phyloP scores from a whole-genome alignment of 495 filamentous ascomycete genomes.

The Aspergillus kassunensis region DNA sequence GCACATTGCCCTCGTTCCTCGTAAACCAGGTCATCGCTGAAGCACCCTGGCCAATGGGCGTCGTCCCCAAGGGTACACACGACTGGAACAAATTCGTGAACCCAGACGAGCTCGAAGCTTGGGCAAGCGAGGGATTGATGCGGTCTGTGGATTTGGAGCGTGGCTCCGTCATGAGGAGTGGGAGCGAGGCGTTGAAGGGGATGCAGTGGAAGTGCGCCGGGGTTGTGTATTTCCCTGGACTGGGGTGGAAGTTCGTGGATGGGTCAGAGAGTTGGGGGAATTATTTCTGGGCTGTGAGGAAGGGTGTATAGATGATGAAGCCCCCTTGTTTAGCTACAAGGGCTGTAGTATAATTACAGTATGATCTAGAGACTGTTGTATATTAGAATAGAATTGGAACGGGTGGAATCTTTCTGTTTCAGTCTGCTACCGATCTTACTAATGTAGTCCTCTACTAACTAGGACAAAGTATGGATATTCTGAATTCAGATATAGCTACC shows the following conservation, averaged over 20 bases:
- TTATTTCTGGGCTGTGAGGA: slow-evolving; percentile 91
- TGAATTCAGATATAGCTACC: no score
- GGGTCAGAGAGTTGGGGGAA: slow-evolving; percentile 88
- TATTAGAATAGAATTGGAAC: no score
- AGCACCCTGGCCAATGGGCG: slow-evolving; percentile 66
- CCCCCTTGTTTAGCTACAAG: no score
- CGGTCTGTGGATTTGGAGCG: slow-evolving; percentile 30
- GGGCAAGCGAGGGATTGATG: slow-evolving; percentile 47
- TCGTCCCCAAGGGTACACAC: slow-evolving; percentile 90
- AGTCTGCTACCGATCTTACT: no score
- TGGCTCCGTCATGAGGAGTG: slow-evolving; percentile 39
- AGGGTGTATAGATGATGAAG: slow-evolving; percentile 41
- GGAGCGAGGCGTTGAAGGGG: slow-evolving; percentile 46
- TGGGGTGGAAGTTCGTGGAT: slow-evolving; percentile 83
- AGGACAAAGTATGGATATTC: no score
- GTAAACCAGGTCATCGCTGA: slow-evolving; percentile 92
- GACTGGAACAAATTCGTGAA: slow-evolving; percentile 96
- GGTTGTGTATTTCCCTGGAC: slow-evolving; percentile 81
- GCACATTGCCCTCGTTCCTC: slow-evolving; percentile 81
- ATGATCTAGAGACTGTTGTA: no score
- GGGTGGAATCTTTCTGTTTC: no score
- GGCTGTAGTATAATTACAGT: slow-evolving; percentile 4
- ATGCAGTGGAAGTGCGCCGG: slow-evolving; percentile 62
- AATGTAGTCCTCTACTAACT: no score
- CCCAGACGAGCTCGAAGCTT: slow-evolving; percentile 68